Evolutionary conservation across 495 filamentous ascomycete genomes (phyloP).

Genomic region (Aspergillus leporis): DNA sequence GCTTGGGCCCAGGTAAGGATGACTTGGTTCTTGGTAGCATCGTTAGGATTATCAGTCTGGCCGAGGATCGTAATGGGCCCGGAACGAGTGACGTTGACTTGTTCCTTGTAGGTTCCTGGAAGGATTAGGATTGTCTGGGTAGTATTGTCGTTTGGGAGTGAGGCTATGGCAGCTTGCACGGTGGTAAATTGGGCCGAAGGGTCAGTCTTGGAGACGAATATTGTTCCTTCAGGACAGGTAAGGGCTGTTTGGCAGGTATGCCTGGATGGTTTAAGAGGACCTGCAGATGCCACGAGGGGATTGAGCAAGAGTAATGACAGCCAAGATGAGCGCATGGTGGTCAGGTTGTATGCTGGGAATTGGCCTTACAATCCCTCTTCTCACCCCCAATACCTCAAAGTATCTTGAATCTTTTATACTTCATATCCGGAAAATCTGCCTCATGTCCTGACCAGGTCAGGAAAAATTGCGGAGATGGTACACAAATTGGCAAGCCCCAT

Average conservation of each 20-base stretch:
- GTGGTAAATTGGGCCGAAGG: constrained; percentile 43
- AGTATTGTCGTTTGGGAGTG: constrained; percentile 51
- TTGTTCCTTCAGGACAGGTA: constrained; percentile 48
- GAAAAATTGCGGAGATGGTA: constrained; percentile 21
- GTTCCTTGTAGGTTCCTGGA: constrained; percentile 57
- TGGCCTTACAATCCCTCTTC: neutral
- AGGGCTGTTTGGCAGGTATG: constrained; percentile 16
- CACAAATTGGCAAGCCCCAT: neutral
- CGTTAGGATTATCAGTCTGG: constrained; percentile 42
- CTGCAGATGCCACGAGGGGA: constrained; percentile 13
- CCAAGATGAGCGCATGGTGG: neutral
- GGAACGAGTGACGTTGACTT: constrained; percentile 59
- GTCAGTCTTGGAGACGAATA: constrained; percentile 45
- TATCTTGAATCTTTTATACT: neutral
- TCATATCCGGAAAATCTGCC: constrained; percentile 20
- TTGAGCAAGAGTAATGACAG: constrained; percentile 7
- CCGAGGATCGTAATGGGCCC: constrained; percentile 57
- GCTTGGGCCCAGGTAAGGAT: constrained; percentile 51
- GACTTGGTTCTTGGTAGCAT: constrained; percentile 46
- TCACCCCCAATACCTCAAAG: neutral
- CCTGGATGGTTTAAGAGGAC: constrained; percentile 4
- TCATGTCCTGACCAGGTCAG: neutral
- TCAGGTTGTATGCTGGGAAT: neutral
- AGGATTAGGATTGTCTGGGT: constrained; percentile 55
- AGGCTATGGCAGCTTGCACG: constrained; percentile 53